Evolutionary conservation across 169 alveolate species (phyloP).

Genomic region (Pseudocohnilembus persalinus): DNA sequence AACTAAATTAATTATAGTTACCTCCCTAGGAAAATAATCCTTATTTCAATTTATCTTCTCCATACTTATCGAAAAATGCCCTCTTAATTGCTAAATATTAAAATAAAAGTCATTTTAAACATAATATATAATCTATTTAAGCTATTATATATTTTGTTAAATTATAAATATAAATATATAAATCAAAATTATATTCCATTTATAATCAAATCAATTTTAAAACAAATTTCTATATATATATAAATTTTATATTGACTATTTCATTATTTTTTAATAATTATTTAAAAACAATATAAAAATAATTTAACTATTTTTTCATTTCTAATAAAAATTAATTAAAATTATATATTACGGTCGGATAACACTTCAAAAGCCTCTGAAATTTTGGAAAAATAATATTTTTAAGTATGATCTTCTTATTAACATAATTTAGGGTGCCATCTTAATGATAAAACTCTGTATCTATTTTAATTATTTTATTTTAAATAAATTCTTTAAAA

Average conservation of each 20-base stretch:
- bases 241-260: no score
- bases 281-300: background rate
- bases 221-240: no score
- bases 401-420: constrained; percentile 52
- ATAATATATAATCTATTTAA: no score
- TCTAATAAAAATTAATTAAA: background rate
- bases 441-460: constrained; percentile 61
- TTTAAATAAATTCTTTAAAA: background rate
- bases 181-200: no score
- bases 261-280: no score
- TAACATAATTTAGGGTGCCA: constrained; percentile 74
- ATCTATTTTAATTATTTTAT: constrained; percentile 4
- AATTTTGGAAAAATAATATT: constrained; percentile 60
- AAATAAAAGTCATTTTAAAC: background rate
- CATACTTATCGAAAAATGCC: constrained; percentile 65
- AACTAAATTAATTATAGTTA: no score
- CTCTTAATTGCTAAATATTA: constrained; percentile 34
- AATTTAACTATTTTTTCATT: background rate
- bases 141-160: no score
- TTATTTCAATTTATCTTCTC: constrained; percentile 55
- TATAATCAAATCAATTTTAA: no score
- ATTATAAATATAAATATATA: no score
- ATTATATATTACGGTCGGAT: constrained; percentile 38
- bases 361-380: constrained; percentile 83
- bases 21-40: constrained; percentile 57